Base-by-base conservation (phyloP, 2,329 filamentous ascomycete species). In the Albophoma yamanashiensis region DNA sequence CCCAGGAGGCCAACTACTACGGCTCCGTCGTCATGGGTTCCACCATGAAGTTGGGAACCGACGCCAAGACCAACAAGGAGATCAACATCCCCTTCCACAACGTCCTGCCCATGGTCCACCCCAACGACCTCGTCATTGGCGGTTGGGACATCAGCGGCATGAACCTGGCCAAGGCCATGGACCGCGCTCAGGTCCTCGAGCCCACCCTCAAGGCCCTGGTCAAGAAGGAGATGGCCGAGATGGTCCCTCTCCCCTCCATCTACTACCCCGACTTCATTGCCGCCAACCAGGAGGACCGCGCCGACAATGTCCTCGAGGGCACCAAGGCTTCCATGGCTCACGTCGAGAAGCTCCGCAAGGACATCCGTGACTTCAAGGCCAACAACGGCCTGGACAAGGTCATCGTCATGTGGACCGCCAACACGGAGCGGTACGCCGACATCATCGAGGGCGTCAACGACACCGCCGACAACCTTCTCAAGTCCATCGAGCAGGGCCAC, bases 181-280 rank as follows among this genome's bases (percentile, higher is more conserved):
- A 99, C 74, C 91, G 94, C 70, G 93, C 94, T 66, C 86, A 89
- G 73, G 94, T 99, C 59, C 86, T 99, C 59, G 93, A 97, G 79
- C 94, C 94, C n/a, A 88, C 90, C 38, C 83, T 99, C 70, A 99
- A 99, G 84, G 79, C 81, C 60, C 83, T 89, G 69, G 89, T 99
- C 68, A 88, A 86, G 77, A 96, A 97, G 83, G 91, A 97, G 79
- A 93, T 97, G 92, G 79, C 86, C 63, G 80, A 81, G 68, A 89
- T 97, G 86, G 87, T 88, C 68, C 94, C 94, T 38, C 84, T 97
- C 64, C 93, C 92, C 31, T 93, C 89, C 76, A 89, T 97, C 78
- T 99, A 99, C 84, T 99, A 99, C 76, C 94, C 94, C 1, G 94
- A 97, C 77, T 99, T 99, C 81, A 99, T 99, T 71, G 94, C 94